Percentiles rank a stretch among this genome's conserved stretches.
phyloP scores from a whole-genome alignment of 108 stramenopile genomes.

The Pseudonitzschia multiseries region DNA sequence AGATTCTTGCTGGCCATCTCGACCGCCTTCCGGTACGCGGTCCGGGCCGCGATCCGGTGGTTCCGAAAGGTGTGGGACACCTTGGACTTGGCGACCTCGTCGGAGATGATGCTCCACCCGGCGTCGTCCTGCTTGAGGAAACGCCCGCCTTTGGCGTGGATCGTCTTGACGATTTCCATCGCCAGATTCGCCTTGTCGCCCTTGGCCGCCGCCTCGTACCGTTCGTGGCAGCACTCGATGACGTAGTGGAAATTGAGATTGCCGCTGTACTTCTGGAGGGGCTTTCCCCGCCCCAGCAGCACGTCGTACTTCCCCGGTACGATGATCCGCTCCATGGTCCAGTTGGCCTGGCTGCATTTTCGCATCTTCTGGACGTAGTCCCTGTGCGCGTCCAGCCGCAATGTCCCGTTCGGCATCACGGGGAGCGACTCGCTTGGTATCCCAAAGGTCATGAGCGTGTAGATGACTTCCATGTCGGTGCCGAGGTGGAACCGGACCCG shows the following conservation, averaged over 20 bases:
- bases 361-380: slow-evolving; percentile 17
- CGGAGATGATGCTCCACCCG: slow-evolving; percentile 32
- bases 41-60: slow-evolving; percentile 25
- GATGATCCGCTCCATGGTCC: not conserved
- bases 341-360: not conserved
- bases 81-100: slow-evolving; percentile 31
- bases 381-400: slow-evolving; percentile 21
- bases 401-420: slow-evolving; percentile 14
- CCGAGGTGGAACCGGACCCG: slow-evolving; percentile 25
- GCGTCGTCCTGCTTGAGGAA: slow-evolving; percentile 39
- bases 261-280: slow-evolving; percentile 25
- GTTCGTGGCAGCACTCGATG: slow-evolving; percentile 16
- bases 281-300: slow-evolving; percentile 24
- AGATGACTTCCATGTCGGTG: slow-evolving; percentile 7
- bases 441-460: slow-evolving; percentile 14
- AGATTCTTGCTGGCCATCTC: not conserved
- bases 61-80: slow-evolving; percentile 39
- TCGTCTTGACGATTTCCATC: slow-evolving; percentile 15
- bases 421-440: slow-evolving; percentile 15
- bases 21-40: not conserved
- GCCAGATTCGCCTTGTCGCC: slow-evolving; percentile 25
- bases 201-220: slow-evolving; percentile 22
- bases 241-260: slow-evolving; percentile 17
- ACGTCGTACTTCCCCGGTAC: slow-evolving; percentile 20
- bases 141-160: slow-evolving; percentile 28